Evolutionary conservation across 306 rosid genomes (phyloP).

Genomic region (Prinsepia uniflora): DNA sequence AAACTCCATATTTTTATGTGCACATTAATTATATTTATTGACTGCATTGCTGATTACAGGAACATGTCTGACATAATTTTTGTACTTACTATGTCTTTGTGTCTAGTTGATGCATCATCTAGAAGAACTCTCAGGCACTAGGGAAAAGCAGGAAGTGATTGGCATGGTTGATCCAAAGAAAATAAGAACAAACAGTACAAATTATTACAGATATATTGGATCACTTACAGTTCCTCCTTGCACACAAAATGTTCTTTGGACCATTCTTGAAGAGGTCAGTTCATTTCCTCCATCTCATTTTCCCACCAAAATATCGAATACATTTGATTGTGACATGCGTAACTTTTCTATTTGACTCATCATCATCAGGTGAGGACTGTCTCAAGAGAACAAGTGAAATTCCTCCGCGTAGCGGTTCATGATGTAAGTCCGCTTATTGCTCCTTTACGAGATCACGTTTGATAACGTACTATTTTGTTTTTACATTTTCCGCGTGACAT

Average conservation of each 20-base stretch:
- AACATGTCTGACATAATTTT: too few relatives aligned
- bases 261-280: conserved; percentile 32
- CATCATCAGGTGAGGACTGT: conserved; percentile 52
- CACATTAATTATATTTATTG: neutral
- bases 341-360: neutral
- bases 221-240: conserved; percentile 81
- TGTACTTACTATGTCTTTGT: neutral
- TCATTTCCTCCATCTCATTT: neutral
- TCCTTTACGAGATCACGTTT: too few relatives aligned
- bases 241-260: conserved; percentile 57
- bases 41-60: neutral
- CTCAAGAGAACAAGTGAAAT: conserved; percentile 39
- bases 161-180: conserved; percentile 43
- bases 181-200: conserved; percentile 20
- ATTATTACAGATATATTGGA: conserved; percentile 64
- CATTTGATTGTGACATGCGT: neutral
- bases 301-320: neutral
- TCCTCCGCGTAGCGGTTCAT: conserved; percentile 59
- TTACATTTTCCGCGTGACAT: too few relatives aligned
- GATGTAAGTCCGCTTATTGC: conserved; percentile 57
- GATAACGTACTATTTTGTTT: too few relatives aligned
- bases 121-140: conserved; percentile 19
- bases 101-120: conserved; percentile 35
- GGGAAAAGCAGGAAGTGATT: conserved; percentile 17
- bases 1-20: neutral